Evolutionary conservation across 495 filamentous ascomycete species (phyloP).

Genomic region (Xylaria telfairii): DNA sequence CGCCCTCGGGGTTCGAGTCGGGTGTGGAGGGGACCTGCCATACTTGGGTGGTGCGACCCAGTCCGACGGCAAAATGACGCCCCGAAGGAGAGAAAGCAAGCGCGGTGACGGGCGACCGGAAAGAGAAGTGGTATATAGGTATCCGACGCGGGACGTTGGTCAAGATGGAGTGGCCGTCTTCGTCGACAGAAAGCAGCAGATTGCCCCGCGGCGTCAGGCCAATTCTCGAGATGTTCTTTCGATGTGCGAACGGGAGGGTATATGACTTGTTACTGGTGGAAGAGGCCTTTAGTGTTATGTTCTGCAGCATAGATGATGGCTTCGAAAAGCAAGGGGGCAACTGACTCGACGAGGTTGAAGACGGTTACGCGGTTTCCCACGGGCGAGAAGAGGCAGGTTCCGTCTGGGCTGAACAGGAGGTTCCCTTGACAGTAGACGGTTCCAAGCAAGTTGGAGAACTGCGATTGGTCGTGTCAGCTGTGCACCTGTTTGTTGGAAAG

Average conservation of each 20-base stretch:
- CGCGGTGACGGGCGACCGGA: slow-evolving; percentile 80
- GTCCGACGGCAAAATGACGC: slow-evolving; percentile 82
- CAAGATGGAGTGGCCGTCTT: slow-evolving; percentile 91
- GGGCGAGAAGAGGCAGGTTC: slow-evolving; percentile 92
- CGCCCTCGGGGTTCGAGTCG: slow-evolving; percentile 75
- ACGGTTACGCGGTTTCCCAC: slow-evolving; percentile 95
- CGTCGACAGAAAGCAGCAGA: slow-evolving; percentile 87
- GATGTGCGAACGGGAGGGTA: slow-evolving; percentile 92
- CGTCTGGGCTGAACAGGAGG: slow-evolving; percentile 95
- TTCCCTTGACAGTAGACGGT: slow-evolving; percentile 98
- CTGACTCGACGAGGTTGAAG: slow-evolving; percentile 94
- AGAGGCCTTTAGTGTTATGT: slow-evolving; percentile 33
- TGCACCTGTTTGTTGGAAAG: background rate
- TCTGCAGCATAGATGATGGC: background rate
- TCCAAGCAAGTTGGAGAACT: slow-evolving; percentile 95
- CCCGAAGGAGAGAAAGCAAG: slow-evolving; percentile 93
- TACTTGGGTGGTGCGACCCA: slow-evolving; percentile 85
- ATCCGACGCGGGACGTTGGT: slow-evolving; percentile 86
- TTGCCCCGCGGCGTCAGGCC: slow-evolving; percentile 89
- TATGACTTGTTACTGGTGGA: slow-evolving; percentile 85
- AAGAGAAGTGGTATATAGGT: slow-evolving; percentile 90
- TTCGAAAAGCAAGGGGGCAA: slow-evolving; percentile 5
- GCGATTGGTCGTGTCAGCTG: background rate
- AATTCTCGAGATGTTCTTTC: slow-evolving; percentile 87
- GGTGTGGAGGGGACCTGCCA: slow-evolving; percentile 95